Evolutionary conservation across 1,139 yeast genomes (phyloP).

Genomic region (Blastobotrys arbuscula): DNA sequence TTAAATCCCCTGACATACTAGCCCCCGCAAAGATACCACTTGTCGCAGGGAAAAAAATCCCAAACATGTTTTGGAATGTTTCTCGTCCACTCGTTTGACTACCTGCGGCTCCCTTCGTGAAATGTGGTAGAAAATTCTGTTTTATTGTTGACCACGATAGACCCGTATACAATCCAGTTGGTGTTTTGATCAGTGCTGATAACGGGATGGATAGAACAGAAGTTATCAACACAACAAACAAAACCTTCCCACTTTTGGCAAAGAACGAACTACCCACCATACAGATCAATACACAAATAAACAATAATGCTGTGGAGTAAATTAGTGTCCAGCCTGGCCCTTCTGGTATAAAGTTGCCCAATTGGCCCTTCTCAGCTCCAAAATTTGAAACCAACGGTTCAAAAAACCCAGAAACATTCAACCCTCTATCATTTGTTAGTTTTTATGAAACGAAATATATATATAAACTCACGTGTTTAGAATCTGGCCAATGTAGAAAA

Average conservation of each 20-base stretch:
- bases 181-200: constrained; percentile 60
- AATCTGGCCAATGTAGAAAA: constrained; percentile 73
- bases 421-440: constrained; percentile 35
- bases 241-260: constrained; percentile 72
- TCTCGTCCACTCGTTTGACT: constrained; percentile 49
- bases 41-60: constrained; percentile 95
- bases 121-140: constrained; percentile 67
- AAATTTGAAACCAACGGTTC: constrained; percentile 68
- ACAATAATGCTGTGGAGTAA: constrained; percentile 62
- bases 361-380: constrained; percentile 52
- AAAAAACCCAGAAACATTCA: constrained; percentile 74
- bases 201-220: constrained; percentile 82
- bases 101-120: constrained; percentile 65
- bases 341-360: constrained; percentile 49
- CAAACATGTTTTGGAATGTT: constrained; percentile 78
- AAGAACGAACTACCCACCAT: constrained; percentile 76
- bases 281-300: constrained; percentile 71
- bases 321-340: constrained; percentile 52
- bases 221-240: constrained; percentile 61
- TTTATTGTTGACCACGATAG: constrained; percentile 58
- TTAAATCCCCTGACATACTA: constrained; percentile 93
- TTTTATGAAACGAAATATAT: too few species aligned
- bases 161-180: constrained; percentile 63
- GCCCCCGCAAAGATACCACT: constrained; percentile 99
- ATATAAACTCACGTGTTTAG: constrained; percentile 48